These are phyloP conservation scores for Hymenoscyphus scutula DNA, from an alignment of 2,329 filamentous ascomycete genomes.

Conservation along the genomic window DNA sequence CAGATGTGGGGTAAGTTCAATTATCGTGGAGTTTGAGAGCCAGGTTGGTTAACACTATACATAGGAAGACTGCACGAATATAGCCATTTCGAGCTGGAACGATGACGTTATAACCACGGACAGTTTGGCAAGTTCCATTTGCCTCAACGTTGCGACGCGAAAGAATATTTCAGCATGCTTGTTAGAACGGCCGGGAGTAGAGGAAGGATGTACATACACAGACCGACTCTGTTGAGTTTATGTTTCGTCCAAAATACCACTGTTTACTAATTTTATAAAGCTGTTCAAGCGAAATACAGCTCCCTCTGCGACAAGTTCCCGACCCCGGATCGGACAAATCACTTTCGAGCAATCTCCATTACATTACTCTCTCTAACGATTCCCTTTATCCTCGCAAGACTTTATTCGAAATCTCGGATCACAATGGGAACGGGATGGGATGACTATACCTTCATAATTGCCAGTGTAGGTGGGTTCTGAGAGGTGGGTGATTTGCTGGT, in stretches of 20 bases:
- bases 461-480: background rate
- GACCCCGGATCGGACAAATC: background rate
- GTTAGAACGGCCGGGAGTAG: no score
- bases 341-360: conserved; percentile 3
- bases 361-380: background rate
- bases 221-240: background rate
- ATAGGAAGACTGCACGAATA: background rate
- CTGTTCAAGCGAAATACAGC: background rate
- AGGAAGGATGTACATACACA: background rate
- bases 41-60: background rate
- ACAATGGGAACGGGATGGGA: conserved; percentile 3
- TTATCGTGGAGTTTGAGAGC: background rate
- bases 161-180: background rate
- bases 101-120: background rate
- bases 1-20: background rate
- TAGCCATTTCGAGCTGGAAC: background rate
- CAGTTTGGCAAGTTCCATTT: background rate
- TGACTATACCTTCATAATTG: conserved; percentile 8
- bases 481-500: background rate
- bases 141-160: no score
- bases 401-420: background rate
- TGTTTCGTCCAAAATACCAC: background rate
- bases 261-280: background rate
- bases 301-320: conserved; percentile 3
- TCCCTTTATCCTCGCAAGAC: conserved; percentile 3